Conservation (phyloP, 1,139 yeast genomes). For the Kluyveromyces marxianus region DNA sequence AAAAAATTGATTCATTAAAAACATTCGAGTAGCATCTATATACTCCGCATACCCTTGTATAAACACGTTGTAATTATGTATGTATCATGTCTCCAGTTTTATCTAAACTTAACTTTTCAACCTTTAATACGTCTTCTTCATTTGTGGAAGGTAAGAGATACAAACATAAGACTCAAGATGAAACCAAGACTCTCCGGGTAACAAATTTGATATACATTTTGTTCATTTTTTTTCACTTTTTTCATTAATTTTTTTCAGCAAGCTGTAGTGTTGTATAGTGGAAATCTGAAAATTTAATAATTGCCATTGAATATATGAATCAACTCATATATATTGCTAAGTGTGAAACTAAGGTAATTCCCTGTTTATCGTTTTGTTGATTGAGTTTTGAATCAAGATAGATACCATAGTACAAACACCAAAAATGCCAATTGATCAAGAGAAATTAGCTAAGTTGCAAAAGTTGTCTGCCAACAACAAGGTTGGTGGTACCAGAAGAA, state of each 20-base stretch:
- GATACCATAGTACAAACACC: not conserved
- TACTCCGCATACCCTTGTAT: not conserved
- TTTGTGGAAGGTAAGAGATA: too few species aligned
- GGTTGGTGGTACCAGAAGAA: slow-evolving; percentile 87
- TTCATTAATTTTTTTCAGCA: too few species aligned
- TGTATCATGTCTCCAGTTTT: not conserved
- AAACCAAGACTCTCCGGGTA: too few species aligned
- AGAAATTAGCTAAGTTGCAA: slow-evolving; percentile 78
- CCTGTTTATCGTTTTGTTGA: too few species aligned
- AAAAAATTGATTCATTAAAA: not conserved
- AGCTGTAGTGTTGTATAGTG: too few species aligned
- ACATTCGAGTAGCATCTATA: not conserved
- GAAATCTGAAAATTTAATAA: too few species aligned
- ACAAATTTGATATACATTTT: too few species aligned
- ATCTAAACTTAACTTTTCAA: not conserved
- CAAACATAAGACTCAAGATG: too few species aligned
- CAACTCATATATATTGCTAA: too few species aligned
- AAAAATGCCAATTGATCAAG: slow-evolving; percentile 77
- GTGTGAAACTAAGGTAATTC: too few species aligned
- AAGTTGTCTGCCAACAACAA: slow-evolving; percentile 63
- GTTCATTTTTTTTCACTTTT: too few species aligned
- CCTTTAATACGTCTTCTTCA: not conserved
- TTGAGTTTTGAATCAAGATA: not conserved
- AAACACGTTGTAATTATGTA: slow-evolving; percentile 1
- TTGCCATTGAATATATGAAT: too few species aligned